Percentiles rank a stretch among this genome's conserved stretches.
Evolutionary conservation across 2,329 filamentous ascomycete species (phyloP).

Genomic region (Chaetoscypha palmicola): DNA sequence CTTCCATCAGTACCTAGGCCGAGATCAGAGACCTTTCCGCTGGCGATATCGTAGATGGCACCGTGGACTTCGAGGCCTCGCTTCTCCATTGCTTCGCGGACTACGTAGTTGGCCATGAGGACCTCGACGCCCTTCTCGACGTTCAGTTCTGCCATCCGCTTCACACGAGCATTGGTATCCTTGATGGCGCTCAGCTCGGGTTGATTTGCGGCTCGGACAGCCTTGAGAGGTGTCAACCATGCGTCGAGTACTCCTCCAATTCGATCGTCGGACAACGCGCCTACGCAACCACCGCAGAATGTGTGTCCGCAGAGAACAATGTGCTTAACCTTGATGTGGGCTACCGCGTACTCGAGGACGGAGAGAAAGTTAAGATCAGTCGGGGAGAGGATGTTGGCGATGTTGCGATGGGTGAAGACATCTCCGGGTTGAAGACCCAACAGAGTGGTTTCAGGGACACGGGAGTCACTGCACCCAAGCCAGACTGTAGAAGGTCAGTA

Average conservation of each 20-base stretch:
- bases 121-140: constrained; percentile 61
- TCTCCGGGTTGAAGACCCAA: constrained; percentile 74
- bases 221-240: constrained; percentile 47
- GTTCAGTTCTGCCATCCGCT: constrained; percentile 69
- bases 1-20: constrained; percentile 32
- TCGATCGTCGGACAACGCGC: constrained; percentile 42
- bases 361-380: constrained; percentile 68
- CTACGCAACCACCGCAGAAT: constrained; percentile 58
- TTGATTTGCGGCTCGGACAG: constrained; percentile 39
- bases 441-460: constrained; percentile 76
- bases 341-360: constrained; percentile 75
- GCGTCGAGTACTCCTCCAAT: constrained; percentile 49
- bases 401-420: constrained; percentile 85
- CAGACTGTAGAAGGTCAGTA: constrained; percentile 47
- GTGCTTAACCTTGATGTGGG: constrained; percentile 62
- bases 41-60: constrained; percentile 60
- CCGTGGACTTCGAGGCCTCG: constrained; percentile 70
- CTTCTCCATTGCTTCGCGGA: constrained; percentile 64
- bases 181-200: constrained; percentile 48
- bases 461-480: constrained; percentile 82
- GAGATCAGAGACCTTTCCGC: constrained; percentile 43
- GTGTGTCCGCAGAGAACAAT: constrained; percentile 66
- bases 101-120: constrained; percentile 59
- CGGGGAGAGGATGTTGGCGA: constrained; percentile 73
- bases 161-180: constrained; percentile 47